These are phyloP conservation scores for Apiotrichum gamsii DNA, from an alignment of 1,284 basidiomycete genomes.

Conservation along the genomic window DNA sequence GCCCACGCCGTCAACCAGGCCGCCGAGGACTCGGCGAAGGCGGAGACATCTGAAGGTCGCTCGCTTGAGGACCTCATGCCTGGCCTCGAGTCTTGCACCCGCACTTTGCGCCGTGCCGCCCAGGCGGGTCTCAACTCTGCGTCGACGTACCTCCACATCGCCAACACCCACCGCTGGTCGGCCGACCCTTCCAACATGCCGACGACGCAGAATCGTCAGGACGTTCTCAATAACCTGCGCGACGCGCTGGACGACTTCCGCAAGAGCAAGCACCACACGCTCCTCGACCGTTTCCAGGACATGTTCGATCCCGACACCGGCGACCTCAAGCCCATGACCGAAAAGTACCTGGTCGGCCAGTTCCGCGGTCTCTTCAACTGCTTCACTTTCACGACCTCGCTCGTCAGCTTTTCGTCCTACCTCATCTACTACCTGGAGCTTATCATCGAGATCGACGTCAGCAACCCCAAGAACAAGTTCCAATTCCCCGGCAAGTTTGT, in stretches of 20 bases:
- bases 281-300: constrained; percentile 53
- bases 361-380: constrained; percentile 47
- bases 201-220: constrained; percentile 44
- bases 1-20: not conserved
- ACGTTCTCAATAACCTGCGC: constrained; percentile 44
- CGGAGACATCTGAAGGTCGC: not conserved
- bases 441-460: constrained; percentile 38
- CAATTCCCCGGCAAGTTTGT: constrained; percentile 49
- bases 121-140: constrained; percentile 44
- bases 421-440: constrained; percentile 41
- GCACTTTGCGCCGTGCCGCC: constrained; percentile 49
- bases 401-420: constrained; percentile 37
- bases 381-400: constrained; percentile 47
- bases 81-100: constrained; percentile 50
- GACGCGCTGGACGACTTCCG: constrained; percentile 49
- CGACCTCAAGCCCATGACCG: constrained; percentile 6
- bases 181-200: constrained; percentile 23
- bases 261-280: constrained; percentile 44
- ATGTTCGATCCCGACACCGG: constrained; percentile 44
- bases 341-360: constrained; percentile 14
- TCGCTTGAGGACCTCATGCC: constrained; percentile 50
- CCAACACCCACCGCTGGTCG: constrained; percentile 54
- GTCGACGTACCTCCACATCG: constrained; percentile 46
- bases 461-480: constrained; percentile 41
- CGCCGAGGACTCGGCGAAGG: constrained; percentile 13